Conservation (phyloP, 2,329 filamentous ascomycete species). For the Exserohilum rostratum region DNA sequence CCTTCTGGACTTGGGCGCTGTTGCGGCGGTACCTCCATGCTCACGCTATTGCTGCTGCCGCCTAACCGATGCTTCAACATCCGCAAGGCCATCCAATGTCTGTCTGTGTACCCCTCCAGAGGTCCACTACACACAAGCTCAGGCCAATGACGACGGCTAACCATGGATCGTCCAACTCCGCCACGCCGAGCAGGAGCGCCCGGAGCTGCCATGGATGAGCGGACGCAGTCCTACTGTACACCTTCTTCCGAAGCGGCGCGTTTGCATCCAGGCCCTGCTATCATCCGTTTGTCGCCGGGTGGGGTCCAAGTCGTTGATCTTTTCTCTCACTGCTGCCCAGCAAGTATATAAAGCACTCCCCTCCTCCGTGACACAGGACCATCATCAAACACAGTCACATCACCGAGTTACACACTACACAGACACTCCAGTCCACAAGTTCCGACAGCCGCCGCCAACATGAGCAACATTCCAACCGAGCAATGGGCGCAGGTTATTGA, state of each 20-base stretch:
- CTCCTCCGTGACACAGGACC: not conserved
- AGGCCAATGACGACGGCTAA: constrained; percentile 14
- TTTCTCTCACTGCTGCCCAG: constrained; percentile 1
- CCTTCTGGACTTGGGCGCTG: constrained; percentile 10
- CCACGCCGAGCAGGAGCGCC: constrained; percentile 30
- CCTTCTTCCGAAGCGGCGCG: constrained; percentile 17
- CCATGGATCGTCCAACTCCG: constrained; percentile 19
- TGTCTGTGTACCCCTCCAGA: constrained; percentile 29
- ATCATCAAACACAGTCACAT: constrained; percentile 15
- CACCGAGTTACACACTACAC: constrained; percentile 9
- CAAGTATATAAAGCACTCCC: constrained; percentile 29
- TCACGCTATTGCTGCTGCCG: constrained; percentile 30
- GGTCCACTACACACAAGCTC: constrained; percentile 22
- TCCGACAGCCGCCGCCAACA: constrained; percentile 34
- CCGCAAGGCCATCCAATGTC: constrained; percentile 32
- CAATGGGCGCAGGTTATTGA: constrained; percentile 95
- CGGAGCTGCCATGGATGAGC: constrained; percentile 28
- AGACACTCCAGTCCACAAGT: constrained; percentile 2
- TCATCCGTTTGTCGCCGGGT: constrained; percentile 9
- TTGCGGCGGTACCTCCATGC: constrained; percentile 9
- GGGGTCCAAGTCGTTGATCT: constrained; percentile 17
- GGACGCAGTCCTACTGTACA: constrained; percentile 20
- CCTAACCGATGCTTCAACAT: constrained; percentile 43
- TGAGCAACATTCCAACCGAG: constrained; percentile 71
- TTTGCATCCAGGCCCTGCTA: constrained; percentile 17